These are phyloP conservation scores for Amanita molliuscula DNA, from an alignment of 768 basidiomycete genomes.

Conservation along the genomic window DNA sequence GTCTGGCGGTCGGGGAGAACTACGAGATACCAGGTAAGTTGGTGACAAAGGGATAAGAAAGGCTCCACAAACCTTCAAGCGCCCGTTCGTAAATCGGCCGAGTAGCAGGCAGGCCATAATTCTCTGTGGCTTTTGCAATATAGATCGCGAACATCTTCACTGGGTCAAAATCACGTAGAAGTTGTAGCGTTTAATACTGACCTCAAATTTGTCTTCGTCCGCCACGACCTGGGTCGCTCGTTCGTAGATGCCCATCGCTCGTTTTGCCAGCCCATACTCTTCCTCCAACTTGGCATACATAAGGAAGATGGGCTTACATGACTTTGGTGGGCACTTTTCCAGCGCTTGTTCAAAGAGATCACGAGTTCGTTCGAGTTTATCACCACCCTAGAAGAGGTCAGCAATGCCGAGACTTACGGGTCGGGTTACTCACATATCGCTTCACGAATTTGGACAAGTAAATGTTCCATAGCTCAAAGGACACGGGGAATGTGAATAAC, in stretches of 20 bases:
- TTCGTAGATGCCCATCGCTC: slow-evolving; percentile 93
- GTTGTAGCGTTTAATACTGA: slow-evolving; percentile 22
- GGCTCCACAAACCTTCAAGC: slow-evolving; percentile 45
- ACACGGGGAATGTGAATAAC: slow-evolving; percentile 94
- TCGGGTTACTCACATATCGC: slow-evolving; percentile 64
- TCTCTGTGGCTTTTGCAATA: slow-evolving; percentile 92
- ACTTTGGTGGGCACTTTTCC: slow-evolving; percentile 92
- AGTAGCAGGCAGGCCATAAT: slow-evolving; percentile 93
- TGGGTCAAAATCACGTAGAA: not conserved
- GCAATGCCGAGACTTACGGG: not conserved
- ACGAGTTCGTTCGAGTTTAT: slow-evolving; percentile 90
- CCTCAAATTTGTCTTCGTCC: slow-evolving; percentile 92
- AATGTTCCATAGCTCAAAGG: slow-evolving; percentile 99
- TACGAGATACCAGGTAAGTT: slow-evolving; percentile 11
- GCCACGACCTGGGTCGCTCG: slow-evolving; percentile 81
- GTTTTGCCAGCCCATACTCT: slow-evolving; percentile 89
- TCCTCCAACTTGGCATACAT: slow-evolving; percentile 97
- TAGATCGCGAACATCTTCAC: slow-evolving; percentile 90
- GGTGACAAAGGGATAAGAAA: not conserved
- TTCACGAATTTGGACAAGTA: slow-evolving; percentile 96
- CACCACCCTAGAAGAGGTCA: slow-evolving; percentile 54
- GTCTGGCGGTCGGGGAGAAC: slow-evolving; percentile 89
- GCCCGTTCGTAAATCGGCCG: slow-evolving; percentile 95
- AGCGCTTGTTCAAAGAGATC: slow-evolving; percentile 97
- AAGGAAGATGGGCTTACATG: slow-evolving; percentile 88